Evolutionary conservation across 371 early-diverging fungal species (phyloP), one percentile per base, ranked within the genome.

Genomic region (Mortierella sp.): DNA sequence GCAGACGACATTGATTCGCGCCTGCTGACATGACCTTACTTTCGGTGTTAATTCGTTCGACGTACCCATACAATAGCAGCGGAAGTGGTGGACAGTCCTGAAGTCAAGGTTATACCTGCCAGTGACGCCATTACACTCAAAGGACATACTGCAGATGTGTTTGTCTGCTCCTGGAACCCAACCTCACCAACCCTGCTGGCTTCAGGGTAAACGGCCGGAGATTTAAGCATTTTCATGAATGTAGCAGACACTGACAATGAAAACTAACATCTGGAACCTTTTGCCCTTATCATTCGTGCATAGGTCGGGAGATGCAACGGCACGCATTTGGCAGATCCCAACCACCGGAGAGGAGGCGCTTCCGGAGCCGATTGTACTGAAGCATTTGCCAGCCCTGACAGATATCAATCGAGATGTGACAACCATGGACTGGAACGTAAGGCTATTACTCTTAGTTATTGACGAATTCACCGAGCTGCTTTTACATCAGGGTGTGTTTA

Each of bases 391-490:
- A 46, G 90, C 89, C 48, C 75, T 89, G 43, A 89, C 88, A 26
- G 92, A 90, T 8, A 88, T 80, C 64, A 93, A 91, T 70, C 92
- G 93, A 70, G 93, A 95, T 72, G 95, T 97, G 8, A 96, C 96
- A n/a, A 90, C 97, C 2, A 83, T 99, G 81, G 96, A 94, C 69
- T 99, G 99, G 99, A 96, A 95, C 89, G 97, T 96, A 90, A 89
- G 94, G 24, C 16, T 31, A 53, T 43, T 26, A 64, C 21, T 16
- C 69, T 44, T 57, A 50, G 31, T 51, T 54, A 9, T 71, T 34
- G 43, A 5, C 24, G 9, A 21, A 13, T 5, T 61, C 59, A 19
- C 8, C 14, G 48, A 40, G 11, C 13, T 10, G 26, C 24, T 24
- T 5, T 40, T 61, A n/a, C 6, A 3, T 26, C 24, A 53, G 24